Base-by-base conservation (phyloP, 371 early-diverging fungal species). In the Mycotypha africana region DNA sequence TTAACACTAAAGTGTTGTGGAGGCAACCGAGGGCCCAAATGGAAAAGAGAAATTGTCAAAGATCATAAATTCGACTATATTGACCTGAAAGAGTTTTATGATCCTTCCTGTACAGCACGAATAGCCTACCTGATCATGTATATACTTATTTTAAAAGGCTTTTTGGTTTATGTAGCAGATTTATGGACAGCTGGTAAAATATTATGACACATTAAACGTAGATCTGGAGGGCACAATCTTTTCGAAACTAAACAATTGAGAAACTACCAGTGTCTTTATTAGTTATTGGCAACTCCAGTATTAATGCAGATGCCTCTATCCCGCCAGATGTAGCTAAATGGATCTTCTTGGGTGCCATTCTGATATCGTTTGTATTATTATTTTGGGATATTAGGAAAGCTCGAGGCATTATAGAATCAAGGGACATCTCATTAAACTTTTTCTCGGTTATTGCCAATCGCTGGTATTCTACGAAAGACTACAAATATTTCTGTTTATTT, bases 51-150 rank as follows among this genome's bases (percentile, higher is more conserved):
- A 70, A 67, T 78, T 39, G 81, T 89, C 37, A 78, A 77, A 54
- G 92, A 90, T 70, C 91, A 93, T 75, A 90, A 89, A 62, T 93
- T 93, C 62, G 91, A 92, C 60, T 88, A 79, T 70, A 75, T 93
- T 45, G 88, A 93, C 53, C 79, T 91, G 15, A 79, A 88, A 8
- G 91, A 91, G 53, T 91, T 89, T 66, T 52, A 76, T 33, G 80
- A 84, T 53, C 46, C 60, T 23, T 70, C 73, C 17, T 75, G 60
- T 45, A 30, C 55, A 28, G 57, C 66, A n/a, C 60, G 71, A 44
- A 33, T 81, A 15, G 51, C 60, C 9, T 91, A 91, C 58, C 42
- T 62, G 9, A 68, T 78, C 16, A 77, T 90, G 44, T 91, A 84
- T 60, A 34, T 87, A n/a, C 53, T 79, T 5, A 80, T 88, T 19